Conservation (phyloP, 1,284 basidiomycete species). For the Coriolopsis trogii region DNA sequence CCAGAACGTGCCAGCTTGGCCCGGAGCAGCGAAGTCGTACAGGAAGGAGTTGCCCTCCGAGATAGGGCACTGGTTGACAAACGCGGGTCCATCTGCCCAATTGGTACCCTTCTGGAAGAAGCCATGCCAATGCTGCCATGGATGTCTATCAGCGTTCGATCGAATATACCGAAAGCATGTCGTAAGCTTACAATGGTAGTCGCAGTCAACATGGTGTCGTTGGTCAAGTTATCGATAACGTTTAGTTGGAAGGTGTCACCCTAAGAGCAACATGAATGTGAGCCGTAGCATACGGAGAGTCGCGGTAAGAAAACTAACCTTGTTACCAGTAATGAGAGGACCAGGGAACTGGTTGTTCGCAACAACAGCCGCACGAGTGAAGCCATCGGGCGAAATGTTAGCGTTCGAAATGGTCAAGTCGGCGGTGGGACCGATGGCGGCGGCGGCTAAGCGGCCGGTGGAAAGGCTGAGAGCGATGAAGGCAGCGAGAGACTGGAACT, state of each 20-base stretch:
- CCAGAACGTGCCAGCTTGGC: conserved; percentile 37
- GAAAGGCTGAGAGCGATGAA: conserved; percentile 6
- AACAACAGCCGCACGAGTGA: conserved; percentile 15
- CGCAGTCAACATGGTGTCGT: conserved; percentile 35
- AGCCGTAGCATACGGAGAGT: neutral
- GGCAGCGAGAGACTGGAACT: neutral
- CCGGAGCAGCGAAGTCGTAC: conserved; percentile 39
- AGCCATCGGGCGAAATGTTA: conserved; percentile 26
- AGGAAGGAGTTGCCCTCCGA: conserved; percentile 46
- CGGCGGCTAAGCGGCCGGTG: neutral
- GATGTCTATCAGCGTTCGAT: neutral
- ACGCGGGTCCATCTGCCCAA: conserved; percentile 38
- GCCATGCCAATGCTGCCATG: conserved; percentile 42
- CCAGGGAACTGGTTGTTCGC: conserved; percentile 21
- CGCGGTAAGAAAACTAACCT: conserved; percentile 13
- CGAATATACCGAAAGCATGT: neutral
- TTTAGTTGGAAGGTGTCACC: conserved; percentile 37
- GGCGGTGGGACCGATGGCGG: conserved; percentile 21
- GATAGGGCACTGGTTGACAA: conserved; percentile 56
- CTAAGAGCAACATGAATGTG: conserved; percentile 16
- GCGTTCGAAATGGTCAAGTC: conserved; percentile 22
- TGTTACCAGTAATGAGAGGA: conserved; percentile 29
- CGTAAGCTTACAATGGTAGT: conserved; percentile 38
- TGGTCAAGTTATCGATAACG: conserved; percentile 37
- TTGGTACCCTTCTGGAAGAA: conserved; percentile 37